phyloP scores from a whole-genome alignment of 257 asterid genomes.

The Przewalskia tangutica region DNA sequence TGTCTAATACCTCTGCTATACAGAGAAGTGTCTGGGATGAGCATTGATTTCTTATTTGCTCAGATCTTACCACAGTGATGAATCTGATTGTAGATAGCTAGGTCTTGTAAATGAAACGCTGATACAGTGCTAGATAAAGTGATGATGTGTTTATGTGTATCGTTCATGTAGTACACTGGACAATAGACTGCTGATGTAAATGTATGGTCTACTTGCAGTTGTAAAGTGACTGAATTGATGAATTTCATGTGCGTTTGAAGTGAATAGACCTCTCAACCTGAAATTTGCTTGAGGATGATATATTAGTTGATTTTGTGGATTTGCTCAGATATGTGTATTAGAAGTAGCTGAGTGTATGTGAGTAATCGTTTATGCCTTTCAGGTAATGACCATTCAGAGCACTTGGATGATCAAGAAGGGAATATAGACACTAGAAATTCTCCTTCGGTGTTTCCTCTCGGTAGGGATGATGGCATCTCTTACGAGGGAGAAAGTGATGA shows the following conservation, averaged over 20 bases:
- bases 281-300: background rate
- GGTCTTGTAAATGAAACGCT: background rate
- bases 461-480: constrained; percentile 27
- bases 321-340: background rate
- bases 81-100: background rate
- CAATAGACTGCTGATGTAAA: background rate
- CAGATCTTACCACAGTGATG: background rate
- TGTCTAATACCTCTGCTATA: background rate
- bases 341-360: background rate
- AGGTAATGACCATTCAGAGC: constrained; percentile 30
- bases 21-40: background rate
- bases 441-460: constrained; percentile 15
- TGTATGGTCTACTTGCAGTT: background rate
- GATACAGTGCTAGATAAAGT: background rate
- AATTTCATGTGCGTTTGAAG: background rate
- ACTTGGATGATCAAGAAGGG: constrained; percentile 20
- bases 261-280: background rate
- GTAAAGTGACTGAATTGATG: background rate
- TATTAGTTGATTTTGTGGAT: background rate
- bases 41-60: background rate
- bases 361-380: constrained; percentile 15
- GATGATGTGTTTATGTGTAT: background rate
- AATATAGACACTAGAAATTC: constrained; percentile 17
- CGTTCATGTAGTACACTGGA: background rate
- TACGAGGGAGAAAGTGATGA: constrained; percentile 44